Evolutionary conservation across 306 rosid species (phyloP), one percentile per base, ranked within the genome.

Genomic region (Trichosanthes cucumerina): DNA sequence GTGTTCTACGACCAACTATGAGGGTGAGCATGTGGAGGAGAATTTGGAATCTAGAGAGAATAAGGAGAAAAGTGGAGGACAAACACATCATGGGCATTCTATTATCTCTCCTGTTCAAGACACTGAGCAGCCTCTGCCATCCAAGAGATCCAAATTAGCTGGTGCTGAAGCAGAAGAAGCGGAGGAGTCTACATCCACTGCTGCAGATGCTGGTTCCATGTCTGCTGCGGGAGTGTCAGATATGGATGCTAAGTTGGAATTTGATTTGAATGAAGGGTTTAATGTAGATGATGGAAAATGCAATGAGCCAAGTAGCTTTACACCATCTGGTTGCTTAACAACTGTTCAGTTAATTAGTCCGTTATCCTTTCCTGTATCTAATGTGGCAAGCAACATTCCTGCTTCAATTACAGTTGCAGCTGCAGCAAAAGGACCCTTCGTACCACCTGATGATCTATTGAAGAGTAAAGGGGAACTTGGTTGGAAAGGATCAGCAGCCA

Each of bases 401-500:
- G 76, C 88, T 24, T 86, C 89, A 59, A 82, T 91, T 60, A 88
- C 97, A 7, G 90, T 90, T 70, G 88, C 92, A 72, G 88, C 94
- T 79, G 86, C 97, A 52, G 97, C 93, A 12, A 91, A 91, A 83
- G 79, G 97, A 53, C 82, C 83, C 13, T 90, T 88, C 75, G 80
- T 87, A 44, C 97, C 90, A 0, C 94, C 88, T 31, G 94, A 86
- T 33, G 87, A 91, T 79, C 85, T 87, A 79, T 76, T 91, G 92
- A 86, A 79, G 85, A 85, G 85, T 82, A 88, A 83, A 72, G 90
- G 89, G 47, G 93, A 88, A 78, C 86, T 84, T 83, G 94, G 97
- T 44, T 91, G 97, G 97, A 91, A 85, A 80, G 94, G 94, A 62
- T 90, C 97, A 5, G 92, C 94, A 8, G 91, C 94, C 54, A 91